Evolutionary conservation across 441 rosid species (phyloP).

Genomic region (Rhodomyrtus psidioides): DNA sequence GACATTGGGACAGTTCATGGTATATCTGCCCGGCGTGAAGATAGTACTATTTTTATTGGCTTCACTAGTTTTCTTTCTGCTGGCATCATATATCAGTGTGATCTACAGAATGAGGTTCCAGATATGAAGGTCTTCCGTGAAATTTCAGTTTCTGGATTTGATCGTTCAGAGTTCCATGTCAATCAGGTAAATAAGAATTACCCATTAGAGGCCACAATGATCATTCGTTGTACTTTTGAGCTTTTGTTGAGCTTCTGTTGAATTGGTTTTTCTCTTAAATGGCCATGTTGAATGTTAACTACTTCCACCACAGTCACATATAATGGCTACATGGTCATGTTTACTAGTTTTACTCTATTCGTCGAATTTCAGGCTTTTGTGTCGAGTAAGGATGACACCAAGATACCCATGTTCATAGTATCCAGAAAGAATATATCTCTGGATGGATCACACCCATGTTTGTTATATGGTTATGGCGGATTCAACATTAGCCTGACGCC

Average conservation of each 20-base stretch:
- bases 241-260: no score
- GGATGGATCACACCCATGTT: conserved; percentile 91
- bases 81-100: conserved; percentile 75
- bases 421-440: conserved; percentile 49
- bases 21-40: conserved; percentile 67
- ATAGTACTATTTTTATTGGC: conserved; percentile 46
- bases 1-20: conserved; percentile 73
- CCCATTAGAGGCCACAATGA: background rate
- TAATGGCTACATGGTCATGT: background rate
- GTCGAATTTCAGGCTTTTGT: conserved; percentile 57
- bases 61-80: conserved; percentile 90
- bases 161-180: conserved; percentile 59
- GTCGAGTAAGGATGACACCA: conserved; percentile 76
- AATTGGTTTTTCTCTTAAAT: background rate
- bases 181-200: conserved; percentile 48
- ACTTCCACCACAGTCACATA: background rate
- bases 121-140: conserved; percentile 82
- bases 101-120: conserved; percentile 45
- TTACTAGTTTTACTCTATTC: background rate
- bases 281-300: background rate
- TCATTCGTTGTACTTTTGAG: background rate
- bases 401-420: conserved; percentile 79
- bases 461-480: conserved; percentile 93
- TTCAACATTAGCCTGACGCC: conserved; percentile 85
- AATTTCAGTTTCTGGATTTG: conserved; percentile 66